Percentiles rank a stretch among this genome's conserved stretches.
These are phyloP conservation scores for Boletellus emodensis DNA, from an alignment of 768 basidiomycete genomes.

Conservation along the genomic window DNA sequence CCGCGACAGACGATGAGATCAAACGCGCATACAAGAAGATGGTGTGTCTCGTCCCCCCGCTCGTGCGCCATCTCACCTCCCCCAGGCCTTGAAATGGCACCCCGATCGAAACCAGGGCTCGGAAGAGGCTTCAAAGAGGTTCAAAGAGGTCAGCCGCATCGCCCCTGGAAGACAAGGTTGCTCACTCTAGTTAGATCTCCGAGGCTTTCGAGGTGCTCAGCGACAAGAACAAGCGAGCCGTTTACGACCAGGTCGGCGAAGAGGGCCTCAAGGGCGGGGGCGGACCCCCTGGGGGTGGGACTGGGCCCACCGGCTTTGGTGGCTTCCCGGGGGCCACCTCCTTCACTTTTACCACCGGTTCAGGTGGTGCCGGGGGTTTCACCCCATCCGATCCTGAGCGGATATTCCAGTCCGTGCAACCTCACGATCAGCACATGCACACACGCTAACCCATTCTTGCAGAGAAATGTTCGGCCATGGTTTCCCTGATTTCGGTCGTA, in stretches of 20 bases:
- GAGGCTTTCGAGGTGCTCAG: conserved; percentile 96
- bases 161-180: too few species aligned
- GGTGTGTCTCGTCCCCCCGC: conserved; percentile 39
- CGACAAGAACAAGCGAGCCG: conserved; percentile 76
- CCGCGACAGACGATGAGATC: conserved; percentile 79
- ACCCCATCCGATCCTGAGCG: conserved; percentile 78
- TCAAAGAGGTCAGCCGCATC: conserved; percentile 69
- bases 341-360: conserved; percentile 54
- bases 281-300: conserved; percentile 48
- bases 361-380: conserved; percentile 51
- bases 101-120: conserved; percentile 87
- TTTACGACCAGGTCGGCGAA: conserved; percentile 94
- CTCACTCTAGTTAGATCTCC: conserved; percentile 53
- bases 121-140: conserved; percentile 82
- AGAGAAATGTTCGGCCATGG: conserved; percentile 56
- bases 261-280: conserved; percentile 83
- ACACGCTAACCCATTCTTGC: background rate
- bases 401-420: conserved; percentile 74
- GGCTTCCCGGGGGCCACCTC: conserved; percentile 48
- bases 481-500: conserved; percentile 35
- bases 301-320: conserved; percentile 34
- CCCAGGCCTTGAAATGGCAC: conserved; percentile 88
- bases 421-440: background rate
- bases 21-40: conserved; percentile 97
- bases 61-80: conserved; percentile 1